Evolutionary conservation across 2,329 filamentous ascomycete species (phyloP), one percentile per base, ranked within the genome.

Genomic region (Xylariaceae sp.): DNA sequence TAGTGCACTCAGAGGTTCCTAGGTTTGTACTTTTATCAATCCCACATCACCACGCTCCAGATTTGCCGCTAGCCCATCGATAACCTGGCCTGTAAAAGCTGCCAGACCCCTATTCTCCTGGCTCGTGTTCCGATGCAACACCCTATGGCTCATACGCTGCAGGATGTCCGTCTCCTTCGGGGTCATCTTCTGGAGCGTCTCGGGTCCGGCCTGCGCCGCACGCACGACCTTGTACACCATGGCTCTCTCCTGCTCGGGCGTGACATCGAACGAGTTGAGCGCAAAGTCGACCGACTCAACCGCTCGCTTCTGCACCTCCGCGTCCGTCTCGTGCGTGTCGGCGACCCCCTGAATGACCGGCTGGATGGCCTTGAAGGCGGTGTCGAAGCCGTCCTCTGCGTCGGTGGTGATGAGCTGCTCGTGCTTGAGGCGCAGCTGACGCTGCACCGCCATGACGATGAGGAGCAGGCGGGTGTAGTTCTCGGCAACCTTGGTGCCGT

Each of bases 381-480:
- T 15, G 16, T 29, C 27, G 27, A 29, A 29, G 15, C 27, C 27
- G 16, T 29, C 27, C 27, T 29, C 27, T 1, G 57, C 55, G 29
- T 50, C 59, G 30, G 55, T 38, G n/a, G 15, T 13, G 11, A 29
- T 29, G 27, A 14, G 27, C 11, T 29, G 12, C 16, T 29, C 27
- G 11, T 17, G 27, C 12, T 15, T 17, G 11, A 14, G 15, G 27
- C 23, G 23, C 23, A 29, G 5, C 27, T 29, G 27, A 10, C 15
- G n/a, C 27, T 14, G 27, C n/a, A 17, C 12, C n/a, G n/a, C 27
- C n/a, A 39, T 34, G 2, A 69, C 60, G 2, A 65, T 50, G 0
- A 70, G 39, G 15, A 70, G 43, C 49, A 71, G 72, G 2, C 66
- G 59, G 1, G 62, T 64, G 42, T 72, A 72, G 4, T 55, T 57